phyloP scores from a whole-genome alignment of 331 rosid species.

The Prunus yedoensis region DNA sequence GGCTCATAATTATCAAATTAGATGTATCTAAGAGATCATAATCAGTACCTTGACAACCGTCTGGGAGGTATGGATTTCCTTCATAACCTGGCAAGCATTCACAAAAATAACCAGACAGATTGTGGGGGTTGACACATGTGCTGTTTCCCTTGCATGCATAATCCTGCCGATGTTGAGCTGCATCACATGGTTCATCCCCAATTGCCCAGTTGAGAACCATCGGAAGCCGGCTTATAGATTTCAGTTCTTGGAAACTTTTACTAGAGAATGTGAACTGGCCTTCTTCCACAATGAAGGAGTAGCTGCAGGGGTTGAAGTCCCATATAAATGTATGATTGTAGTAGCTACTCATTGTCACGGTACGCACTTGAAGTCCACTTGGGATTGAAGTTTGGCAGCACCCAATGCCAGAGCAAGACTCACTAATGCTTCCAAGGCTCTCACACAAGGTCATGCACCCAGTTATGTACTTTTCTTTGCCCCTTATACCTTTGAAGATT shows the following conservation, averaged over 20 bases:
- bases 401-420: conserved; percentile 28
- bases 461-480: not conserved
- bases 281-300: conserved; percentile 25
- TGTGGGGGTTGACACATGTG: not conserved
- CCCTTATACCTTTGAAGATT: not conserved
- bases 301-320: conserved; percentile 21
- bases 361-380: not conserved
- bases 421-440: not conserved
- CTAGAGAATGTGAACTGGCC: conserved; percentile 18
- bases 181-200: conserved; percentile 9
- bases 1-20: not conserved
- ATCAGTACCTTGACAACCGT: conserved; percentile 23
- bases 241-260: not conserved
- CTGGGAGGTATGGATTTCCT: conserved; percentile 24
- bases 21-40: not conserved
- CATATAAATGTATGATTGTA: not conserved
- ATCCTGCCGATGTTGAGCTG: not conserved
- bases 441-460: conserved; percentile 25
- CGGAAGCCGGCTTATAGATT: not conserved
- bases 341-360: conserved; percentile 1
- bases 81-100: conserved; percentile 8
- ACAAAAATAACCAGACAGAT: conserved; percentile 11
- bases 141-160: conserved; percentile 20
- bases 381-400: conserved; percentile 32
- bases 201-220: conserved; percentile 22